Percentiles rank a stretch among this genome's conserved stretches.
Conservation (phyloP, 805 yeast species). For the Scheffersomyces spartinae region DNA sequence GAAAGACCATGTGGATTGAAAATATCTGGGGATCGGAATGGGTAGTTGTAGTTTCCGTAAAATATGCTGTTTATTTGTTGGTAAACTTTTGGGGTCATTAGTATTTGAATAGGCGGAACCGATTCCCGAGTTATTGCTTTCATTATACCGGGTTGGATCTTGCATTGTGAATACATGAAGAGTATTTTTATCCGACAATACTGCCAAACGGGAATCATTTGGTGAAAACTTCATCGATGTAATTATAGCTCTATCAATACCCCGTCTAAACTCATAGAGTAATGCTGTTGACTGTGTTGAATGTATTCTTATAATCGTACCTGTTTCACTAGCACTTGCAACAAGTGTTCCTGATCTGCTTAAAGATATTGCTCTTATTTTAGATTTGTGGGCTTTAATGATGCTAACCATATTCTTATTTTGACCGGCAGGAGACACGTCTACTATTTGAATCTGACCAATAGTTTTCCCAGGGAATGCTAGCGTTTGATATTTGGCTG, state of each 20-base stretch:
- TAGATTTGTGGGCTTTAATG: slow-evolving; percentile 66
- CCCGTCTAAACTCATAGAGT: slow-evolving; percentile 80
- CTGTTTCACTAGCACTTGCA: slow-evolving; percentile 75
- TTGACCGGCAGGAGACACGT: slow-evolving; percentile 53
- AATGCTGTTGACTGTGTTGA: slow-evolving; percentile 58
- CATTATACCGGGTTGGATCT: slow-evolving; percentile 3
- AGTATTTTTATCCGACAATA: slow-evolving; percentile 80
- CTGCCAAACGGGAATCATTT: slow-evolving; percentile 65
- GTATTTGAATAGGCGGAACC: slow-evolving; percentile 2
- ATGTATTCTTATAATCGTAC: slow-evolving; percentile 69
- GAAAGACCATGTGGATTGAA: slow-evolving; percentile 81
- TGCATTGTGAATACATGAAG: slow-evolving; percentile 72
- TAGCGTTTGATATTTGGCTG: slow-evolving; percentile 34
- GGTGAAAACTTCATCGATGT: slow-evolving; percentile 80
- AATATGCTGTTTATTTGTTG: slow-evolving; percentile 49
- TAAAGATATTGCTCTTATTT: slow-evolving; percentile 50
- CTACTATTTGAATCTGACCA: slow-evolving; percentile 77
- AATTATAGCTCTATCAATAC: slow-evolving; percentile 73
- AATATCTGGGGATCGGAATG: slow-evolving; percentile 51
- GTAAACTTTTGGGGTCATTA: slow-evolving; percentile 1
- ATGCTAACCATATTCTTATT: slow-evolving; percentile 55
- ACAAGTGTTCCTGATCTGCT: slow-evolving; percentile 54
- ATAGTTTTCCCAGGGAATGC: slow-evolving; percentile 68
- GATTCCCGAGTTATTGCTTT: slow-evolving; percentile 9
- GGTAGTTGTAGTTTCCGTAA: slow-evolving; percentile 51